Evolutionary conservation across 2,329 filamentous ascomycete genomes (phyloP), one percentile per base, ranked within the genome.

Genomic region (Aciculosporium take): DNA sequence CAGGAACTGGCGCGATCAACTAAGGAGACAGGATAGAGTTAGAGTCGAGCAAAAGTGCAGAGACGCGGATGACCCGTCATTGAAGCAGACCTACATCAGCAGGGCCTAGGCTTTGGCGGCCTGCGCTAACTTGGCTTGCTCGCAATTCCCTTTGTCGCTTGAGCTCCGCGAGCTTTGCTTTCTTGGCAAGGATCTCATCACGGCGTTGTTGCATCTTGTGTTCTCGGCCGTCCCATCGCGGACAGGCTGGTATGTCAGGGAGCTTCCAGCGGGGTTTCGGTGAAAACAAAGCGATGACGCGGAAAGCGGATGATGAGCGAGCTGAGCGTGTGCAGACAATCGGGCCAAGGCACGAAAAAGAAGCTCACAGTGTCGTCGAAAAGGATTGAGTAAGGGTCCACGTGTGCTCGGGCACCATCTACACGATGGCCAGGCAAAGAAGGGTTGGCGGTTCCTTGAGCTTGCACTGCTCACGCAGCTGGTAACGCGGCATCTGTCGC

Each of bases 131-230:
- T 58, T 93, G 84, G 57, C 74, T 84, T 49, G 84, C 76, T 45
- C 88, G 76, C 52, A 89, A 67, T 60, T 93, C 87, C 53, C 91
- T 77, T 66, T 95, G 87, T 47, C 84, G 78, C 68, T 94, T 95
- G 50, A 98, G 74, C 72, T 96, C 91, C 38, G 85, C 88, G 54
- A 98, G 85, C 71, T 91, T 95, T 48, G 88, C 89, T 70, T 85
- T 89, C 68, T 98, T 98, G 52, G 87, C 88, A 53, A 91, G 70
- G 52, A 98, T 94, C 69, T 98, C 91, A 69, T 94, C 87, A 68
- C 86, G 83, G 54, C 88, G 82, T 71, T 88, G 81, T 66, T 81
- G 77, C 71, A 81, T 81, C 51, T 56, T 65, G 61, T 47, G 56
- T 48, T 56, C 52, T 58, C 53, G 53, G 56, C 54, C 61, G 55